These are phyloP conservation scores for Trichosanthes cucumerina DNA, from an alignment of 306 rosid species.

Conservation along the genomic window DNA sequence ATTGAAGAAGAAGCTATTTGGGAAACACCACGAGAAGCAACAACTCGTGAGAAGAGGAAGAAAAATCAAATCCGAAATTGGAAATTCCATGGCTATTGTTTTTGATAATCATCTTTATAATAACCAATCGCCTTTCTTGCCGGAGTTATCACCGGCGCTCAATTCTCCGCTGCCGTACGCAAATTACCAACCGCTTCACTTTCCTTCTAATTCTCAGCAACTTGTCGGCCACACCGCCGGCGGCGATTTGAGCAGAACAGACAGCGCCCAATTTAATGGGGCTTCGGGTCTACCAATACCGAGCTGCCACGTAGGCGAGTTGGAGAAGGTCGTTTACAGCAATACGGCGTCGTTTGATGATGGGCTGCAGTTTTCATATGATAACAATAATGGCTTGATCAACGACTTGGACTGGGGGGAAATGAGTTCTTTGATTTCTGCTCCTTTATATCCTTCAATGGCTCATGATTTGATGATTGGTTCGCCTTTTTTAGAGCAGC, in stretches of 20 bases:
- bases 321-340: slow-evolving; percentile 29
- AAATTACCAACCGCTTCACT: slow-evolving; percentile 17
- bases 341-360: slow-evolving; percentile 30
- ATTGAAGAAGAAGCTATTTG: slow-evolving; percentile 78
- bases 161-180: slow-evolving; percentile 14
- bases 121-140: slow-evolving; percentile 45
- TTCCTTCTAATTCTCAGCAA: slow-evolving; percentile 6
- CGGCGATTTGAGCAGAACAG: slow-evolving; percentile 17
- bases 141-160: slow-evolving; percentile 34
- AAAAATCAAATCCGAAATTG: slow-evolving; percentile 19
- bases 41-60: neutral
- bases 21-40: slow-evolving; percentile 35
- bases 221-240: slow-evolving; percentile 13
- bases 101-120: neutral
- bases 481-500: neutral
- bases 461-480: neutral
- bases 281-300: slow-evolving; percentile 12
- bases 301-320: slow-evolving; percentile 16
- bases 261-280: slow-evolving; percentile 20
- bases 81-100: slow-evolving; percentile 15
- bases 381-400: slow-evolving; percentile 16
- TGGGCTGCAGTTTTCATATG: slow-evolving; percentile 35
- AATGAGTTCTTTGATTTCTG: slow-evolving; percentile 27
- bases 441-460: slow-evolving; percentile 16
- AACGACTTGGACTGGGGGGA: slow-evolving; percentile 31